These are phyloP conservation scores for Xylariaceae sp. DNA, from an alignment of 2,329 filamentous ascomycete genomes.

Conservation along the genomic window DNA sequence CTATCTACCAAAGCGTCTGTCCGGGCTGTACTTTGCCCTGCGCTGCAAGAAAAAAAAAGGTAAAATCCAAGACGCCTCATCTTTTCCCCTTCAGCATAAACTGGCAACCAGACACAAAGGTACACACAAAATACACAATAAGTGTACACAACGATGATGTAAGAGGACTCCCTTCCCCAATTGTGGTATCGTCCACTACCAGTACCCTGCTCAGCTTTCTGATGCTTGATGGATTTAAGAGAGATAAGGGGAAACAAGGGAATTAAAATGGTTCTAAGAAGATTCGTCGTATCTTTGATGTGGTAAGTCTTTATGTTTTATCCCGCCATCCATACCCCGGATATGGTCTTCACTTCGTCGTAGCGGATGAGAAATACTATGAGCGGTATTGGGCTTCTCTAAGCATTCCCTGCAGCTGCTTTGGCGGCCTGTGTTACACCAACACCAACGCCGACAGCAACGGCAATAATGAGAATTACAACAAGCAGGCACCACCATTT, in stretches of 20 bases:
- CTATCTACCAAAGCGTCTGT: slow-evolving; percentile 4
- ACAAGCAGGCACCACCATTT: slow-evolving; percentile 82
- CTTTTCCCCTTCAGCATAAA: slow-evolving; percentile 1
- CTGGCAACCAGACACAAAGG: background rate
- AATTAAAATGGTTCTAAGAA: slow-evolving; percentile 23
- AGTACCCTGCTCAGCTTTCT: background rate
- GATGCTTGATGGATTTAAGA: background rate
- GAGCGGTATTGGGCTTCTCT: background rate
- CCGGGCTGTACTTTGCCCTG: background rate
- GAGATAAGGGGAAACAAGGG: slow-evolving; percentile 3
- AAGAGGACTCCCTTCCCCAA: background rate
- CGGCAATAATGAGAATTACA: slow-evolving; percentile 61
- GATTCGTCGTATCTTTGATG: slow-evolving; percentile 1
- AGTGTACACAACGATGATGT: slow-evolving; percentile 8
- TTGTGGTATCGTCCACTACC: too few species aligned
- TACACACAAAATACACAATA: slow-evolving; percentile 11
- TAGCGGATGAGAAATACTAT: background rate
- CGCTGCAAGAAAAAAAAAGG: background rate
- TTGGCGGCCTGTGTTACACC: slow-evolving; percentile 20
- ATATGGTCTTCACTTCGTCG: background rate
- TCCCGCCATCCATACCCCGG: background rate
- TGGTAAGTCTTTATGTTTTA: slow-evolving; percentile 2
- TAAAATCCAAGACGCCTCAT: slow-evolving; percentile 14
- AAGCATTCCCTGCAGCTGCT: slow-evolving; percentile 8
- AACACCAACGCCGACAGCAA: slow-evolving; percentile 53